Conservation (phyloP, 106 monocot species). For the Dactylorhiza incarnata region DNA sequence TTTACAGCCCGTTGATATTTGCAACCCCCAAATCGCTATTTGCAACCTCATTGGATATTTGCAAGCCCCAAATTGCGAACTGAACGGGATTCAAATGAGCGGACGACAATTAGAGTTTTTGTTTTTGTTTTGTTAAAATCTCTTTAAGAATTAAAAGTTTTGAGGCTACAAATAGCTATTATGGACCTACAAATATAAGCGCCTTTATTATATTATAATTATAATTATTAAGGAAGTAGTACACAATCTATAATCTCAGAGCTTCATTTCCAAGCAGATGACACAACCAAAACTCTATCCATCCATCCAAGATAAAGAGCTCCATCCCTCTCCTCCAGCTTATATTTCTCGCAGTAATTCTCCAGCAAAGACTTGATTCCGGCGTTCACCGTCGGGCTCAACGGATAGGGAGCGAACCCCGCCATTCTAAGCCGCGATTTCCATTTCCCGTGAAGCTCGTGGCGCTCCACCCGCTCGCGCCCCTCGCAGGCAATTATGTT, state of each 20-base stretch:
- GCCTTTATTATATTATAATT: too few species aligned
- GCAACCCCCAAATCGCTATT: too few species aligned
- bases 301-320: conserved; percentile 90
- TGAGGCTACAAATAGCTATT: too few species aligned
- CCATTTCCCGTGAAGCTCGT: conserved; percentile 87
- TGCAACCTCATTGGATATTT: too few species aligned
- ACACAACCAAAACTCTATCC: conserved; percentile 65
- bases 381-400: conserved; percentile 70
- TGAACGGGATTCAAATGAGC: too few species aligned
- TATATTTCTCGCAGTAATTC: conserved; percentile 52
- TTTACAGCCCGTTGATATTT: too few species aligned
- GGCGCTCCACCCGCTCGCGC: conserved; percentile 71
- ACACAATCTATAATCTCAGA: background rate
- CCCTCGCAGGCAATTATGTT: conserved; percentile 93
- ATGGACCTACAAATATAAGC: too few species aligned
- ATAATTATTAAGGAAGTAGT: too few species aligned
- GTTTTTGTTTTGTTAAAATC: too few species aligned
- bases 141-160: too few species aligned
- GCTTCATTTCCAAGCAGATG: conserved; percentile 75
- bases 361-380: conserved; percentile 62
- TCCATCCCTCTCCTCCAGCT: conserved; percentile 74
- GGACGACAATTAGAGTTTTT: too few species aligned
- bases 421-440: conserved; percentile 80
- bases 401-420: conserved; percentile 57
- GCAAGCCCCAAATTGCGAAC: too few species aligned